Conservation (phyloP, 495 filamentous ascomycete species). For the Venustampulla echinocandica region DNA sequence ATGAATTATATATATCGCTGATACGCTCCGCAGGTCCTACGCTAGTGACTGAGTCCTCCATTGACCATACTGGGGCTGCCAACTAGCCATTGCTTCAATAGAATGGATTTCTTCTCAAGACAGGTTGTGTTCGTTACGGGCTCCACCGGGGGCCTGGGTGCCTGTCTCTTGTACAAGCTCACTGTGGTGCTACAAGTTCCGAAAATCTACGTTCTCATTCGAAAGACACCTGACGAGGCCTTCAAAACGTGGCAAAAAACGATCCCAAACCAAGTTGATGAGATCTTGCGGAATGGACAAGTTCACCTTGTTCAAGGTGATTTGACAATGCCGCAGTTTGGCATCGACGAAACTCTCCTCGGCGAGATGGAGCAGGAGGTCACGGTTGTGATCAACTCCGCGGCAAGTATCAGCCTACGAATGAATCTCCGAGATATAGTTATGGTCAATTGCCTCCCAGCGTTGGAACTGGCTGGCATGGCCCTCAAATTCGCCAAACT, state of each 20-base stretch:
- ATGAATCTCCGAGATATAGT: constrained; percentile 2
- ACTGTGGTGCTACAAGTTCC: neutral
- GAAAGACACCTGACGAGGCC: constrained; percentile 1
- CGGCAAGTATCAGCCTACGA: constrained; percentile 16
- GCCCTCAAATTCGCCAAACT: constrained; percentile 6
- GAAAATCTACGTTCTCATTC: constrained; percentile 9
- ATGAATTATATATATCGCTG: too few species aligned
- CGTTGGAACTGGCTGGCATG: constrained; percentile 4
- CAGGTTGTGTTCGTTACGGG: constrained; percentile 18
- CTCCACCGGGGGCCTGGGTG: constrained; percentile 15
- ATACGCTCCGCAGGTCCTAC: too few species aligned
- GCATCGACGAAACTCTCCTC: constrained; percentile 3
- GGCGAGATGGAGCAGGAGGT: constrained; percentile 2
- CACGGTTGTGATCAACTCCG: constrained; percentile 11
- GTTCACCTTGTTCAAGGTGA: constrained; percentile 12
- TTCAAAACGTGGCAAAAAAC: constrained; percentile 10
- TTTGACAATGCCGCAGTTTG: constrained; percentile 12
- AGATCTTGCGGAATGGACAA: constrained; percentile 4
- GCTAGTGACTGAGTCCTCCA: too few species aligned
- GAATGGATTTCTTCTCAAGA: constrained; percentile 12
- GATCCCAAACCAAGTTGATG: constrained; percentile 2
- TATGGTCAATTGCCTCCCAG: constrained; percentile 11
- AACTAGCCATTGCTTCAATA: too few species aligned
- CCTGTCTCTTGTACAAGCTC: constrained; percentile 15
- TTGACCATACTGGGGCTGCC: too few species aligned